Evolutionary conservation across 202 grass and related monocot species (phyloP), one percentile per base, ranked within the genome.

Genomic region (Miscanthus sacchariflorus): DNA sequence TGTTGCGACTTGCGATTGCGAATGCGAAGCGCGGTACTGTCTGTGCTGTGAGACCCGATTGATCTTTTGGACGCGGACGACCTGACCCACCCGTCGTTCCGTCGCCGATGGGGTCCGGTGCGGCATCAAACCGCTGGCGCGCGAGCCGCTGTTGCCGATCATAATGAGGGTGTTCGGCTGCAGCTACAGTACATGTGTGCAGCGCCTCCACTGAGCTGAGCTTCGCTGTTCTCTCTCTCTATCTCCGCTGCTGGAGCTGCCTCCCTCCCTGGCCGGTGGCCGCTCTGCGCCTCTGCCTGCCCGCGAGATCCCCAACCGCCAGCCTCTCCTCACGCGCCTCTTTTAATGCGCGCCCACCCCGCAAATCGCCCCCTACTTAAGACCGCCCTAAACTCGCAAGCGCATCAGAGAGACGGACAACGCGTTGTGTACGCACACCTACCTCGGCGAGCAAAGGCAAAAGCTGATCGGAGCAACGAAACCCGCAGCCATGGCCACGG

Each of bases 221-320:
- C 43, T 50, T 4, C 4, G 56, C 54, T 58, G 54, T n/a, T 61
- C 21, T 5, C 23, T 27, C 4, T 66, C 24, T 12, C 36, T 4
- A 10, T 64, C 59, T 42, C 78, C 45, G 12, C 81, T 44, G 68
- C 46, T 83, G 4, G 49, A 52, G 49, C 79, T 46, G 42, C 42
- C 48, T 54, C 15, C 30, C 6, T 13, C 24, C 11, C 43, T 35
- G 28, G 11, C 24, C 64, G 23, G 24, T 27, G 64, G 64, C 58
- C 58, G 7, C 58, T 3, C n/a, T 30, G 28, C 28, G 28, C 28
- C 28, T 30, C 28, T 3, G 45, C 12, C 66, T 59, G 69, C 67
- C 33, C 10, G 81, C 69, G 23, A 83, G 36, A 30, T 33, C 70
- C 52, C 70, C 81, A 84, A 84, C 81, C 38, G 1, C 81, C 81